Evolutionary conservation across 106 monocot species (phyloP), one percentile per base, ranked within the genome.

Genomic region (Acorus gramineus): DNA sequence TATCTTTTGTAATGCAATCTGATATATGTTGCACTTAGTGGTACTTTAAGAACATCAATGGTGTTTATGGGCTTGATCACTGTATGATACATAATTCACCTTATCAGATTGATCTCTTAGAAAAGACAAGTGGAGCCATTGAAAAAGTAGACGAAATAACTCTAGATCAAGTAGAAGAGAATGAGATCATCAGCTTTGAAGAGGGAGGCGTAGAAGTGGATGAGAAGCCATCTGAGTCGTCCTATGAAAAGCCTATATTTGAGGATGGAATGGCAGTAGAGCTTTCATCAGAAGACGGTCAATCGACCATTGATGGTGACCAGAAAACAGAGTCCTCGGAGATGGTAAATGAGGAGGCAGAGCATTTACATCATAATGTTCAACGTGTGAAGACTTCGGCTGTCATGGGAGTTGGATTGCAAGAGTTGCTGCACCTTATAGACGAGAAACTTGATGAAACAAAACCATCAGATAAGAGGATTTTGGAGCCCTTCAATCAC

Each of bases 101-200:
- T 68, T 46, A 50, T 49, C 73, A 94, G 94, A 84, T 91, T 73
- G 96, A 98, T 88, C 83, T 98, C 75, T 56, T 83, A 28, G 77
- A 81, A 10, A 69, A 73, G 48, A 62, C 84, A 53, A 28, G 0
- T 11, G 67, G 60, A 65, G 53, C 46, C 47, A 12, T 51, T 72
- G 74, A 53, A 67, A 42, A 59, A 71, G 42, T 50, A 47, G 63
- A 47, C 11, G 67, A 72, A 49, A 46, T 61, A 55, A 47, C 43
- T 7, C 42, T 11, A 56, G 55, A 6, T 67, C 62, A 53, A 62
- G 14, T 46, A 14, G 59, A 64, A 52, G 66, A 69, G 11, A 46
- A 49, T 47, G 48, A 50, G 66, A 47, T 13, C 57, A 14, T 11
- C 56, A 62, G 9, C 48, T 9, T 14, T 44, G 8, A 59, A 12